Evolutionary conservation across 2,329 filamentous ascomycete genomes (phyloP).

Genomic region (Corniculantispora saksenae): DNA sequence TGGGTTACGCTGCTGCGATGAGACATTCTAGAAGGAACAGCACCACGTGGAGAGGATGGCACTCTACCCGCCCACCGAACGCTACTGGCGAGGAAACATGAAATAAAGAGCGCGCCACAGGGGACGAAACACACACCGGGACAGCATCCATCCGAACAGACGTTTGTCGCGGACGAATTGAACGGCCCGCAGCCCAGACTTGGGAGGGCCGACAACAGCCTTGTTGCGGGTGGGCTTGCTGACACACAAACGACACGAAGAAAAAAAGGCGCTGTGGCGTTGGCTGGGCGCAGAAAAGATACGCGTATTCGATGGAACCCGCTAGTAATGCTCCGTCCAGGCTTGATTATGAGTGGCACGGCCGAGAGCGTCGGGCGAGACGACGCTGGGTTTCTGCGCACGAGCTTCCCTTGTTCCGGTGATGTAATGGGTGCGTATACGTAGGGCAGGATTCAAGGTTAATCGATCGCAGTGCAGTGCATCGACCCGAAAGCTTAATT

Average conservation of each 20-base stretch:
- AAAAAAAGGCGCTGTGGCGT: not conserved
- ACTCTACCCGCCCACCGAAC: too few species aligned
- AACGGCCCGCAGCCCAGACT: not conserved
- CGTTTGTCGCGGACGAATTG: constrained; percentile 2
- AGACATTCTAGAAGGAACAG: constrained; percentile 9
- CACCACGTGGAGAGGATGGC: too few species aligned
- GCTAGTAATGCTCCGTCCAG: not conserved
- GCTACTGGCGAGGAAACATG: too few species aligned
- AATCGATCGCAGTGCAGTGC: not conserved
- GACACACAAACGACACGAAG: not conserved
- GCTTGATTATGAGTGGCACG: too few species aligned
- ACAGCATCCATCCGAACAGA: not conserved
- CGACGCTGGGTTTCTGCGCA: too few species aligned
- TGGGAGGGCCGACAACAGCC: not conserved
- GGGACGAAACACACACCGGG: not conserved
- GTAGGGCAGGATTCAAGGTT: not conserved
- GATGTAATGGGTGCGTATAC: not conserved
- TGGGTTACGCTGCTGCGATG: not conserved
- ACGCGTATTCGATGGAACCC: constrained; percentile 6
- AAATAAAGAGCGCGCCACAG: not conserved
- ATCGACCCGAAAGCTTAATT: not conserved
- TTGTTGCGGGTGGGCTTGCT: not conserved
- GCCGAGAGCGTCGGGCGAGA: not conserved
- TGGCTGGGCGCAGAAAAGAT: not conserved
- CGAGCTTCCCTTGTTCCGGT: too few species aligned